Evolutionary conservation across 2,329 filamentous ascomycete genomes (phyloP).

Genomic region (Phyllachora maydis): DNA sequence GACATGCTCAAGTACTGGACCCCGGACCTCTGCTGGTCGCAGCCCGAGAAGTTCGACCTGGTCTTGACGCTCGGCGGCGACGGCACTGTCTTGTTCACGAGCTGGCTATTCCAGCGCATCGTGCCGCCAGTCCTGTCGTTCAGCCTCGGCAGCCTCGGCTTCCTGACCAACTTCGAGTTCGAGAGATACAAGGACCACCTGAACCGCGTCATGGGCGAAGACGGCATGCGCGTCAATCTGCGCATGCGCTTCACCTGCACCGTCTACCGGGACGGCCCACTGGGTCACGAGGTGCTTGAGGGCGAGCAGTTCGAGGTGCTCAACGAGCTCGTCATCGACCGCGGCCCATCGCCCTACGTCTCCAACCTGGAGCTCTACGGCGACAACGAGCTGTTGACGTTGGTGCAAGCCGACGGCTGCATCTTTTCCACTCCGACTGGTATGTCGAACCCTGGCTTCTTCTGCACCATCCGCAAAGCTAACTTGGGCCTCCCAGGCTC

Average conservation of each 20-base stretch:
- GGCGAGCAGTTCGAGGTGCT: conserved; percentile 94
- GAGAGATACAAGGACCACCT: conserved; percentile 73
- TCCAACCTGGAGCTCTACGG: conserved; percentile 93
- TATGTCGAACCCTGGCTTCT: conserved; percentile 4
- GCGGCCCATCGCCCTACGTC: conserved; percentile 88
- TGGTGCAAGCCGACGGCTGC: conserved; percentile 90
- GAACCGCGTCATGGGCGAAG: conserved; percentile 76
- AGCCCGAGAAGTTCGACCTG: conserved; percentile 87
- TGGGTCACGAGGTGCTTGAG: conserved; percentile 52
- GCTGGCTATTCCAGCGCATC: conserved; percentile 79
- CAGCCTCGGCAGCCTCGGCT: conserved; percentile 68
- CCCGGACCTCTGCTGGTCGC: conserved; percentile 82
- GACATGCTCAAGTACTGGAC: conserved; percentile 91
- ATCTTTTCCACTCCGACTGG: conserved; percentile 95
- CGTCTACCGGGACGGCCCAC: conserved; percentile 55
- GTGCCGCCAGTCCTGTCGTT: conserved; percentile 74
- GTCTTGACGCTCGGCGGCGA: conserved; percentile 77
- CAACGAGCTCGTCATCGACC: conserved; percentile 96
- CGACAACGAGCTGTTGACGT: conserved; percentile 83
- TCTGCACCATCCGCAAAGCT: conserved; percentile 1
- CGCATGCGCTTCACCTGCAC: conserved; percentile 99
- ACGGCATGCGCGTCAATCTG: conserved; percentile 90
- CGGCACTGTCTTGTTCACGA: conserved; percentile 73
- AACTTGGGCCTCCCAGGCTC: conserved; percentile 27
- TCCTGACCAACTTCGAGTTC: conserved; percentile 76